Evolutionary conservation across 2,329 filamentous ascomycete species (phyloP), one percentile per base, ranked within the genome.

Genomic region (Meredithiella fracta): DNA sequence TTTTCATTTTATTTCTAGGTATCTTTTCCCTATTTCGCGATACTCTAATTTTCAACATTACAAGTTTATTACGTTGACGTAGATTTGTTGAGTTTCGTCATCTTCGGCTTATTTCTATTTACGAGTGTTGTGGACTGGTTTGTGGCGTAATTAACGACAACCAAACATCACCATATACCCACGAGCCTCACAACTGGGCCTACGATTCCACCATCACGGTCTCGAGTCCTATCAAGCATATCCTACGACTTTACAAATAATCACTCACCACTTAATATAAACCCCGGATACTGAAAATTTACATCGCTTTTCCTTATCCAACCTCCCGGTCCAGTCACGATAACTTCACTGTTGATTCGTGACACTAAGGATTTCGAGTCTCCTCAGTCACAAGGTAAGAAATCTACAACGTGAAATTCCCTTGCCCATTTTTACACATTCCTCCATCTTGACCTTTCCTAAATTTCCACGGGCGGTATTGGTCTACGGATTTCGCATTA

Each of bases 331-430:
- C 22, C 34, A 14, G 29, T 52, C 31, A 23, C 50, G 50, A 52
- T 23, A 37, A 52, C 50, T 52, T 52, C n/a, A 52, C 14, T 52
- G 50, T 52, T 38, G 9, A 37, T 38, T 40, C 50, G 50, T 52
- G 31, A 52, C 50, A 52, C 50, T 22, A 52, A 38, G 50, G 29
- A 52, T 52, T 20, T 15, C 29, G 50, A 52, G 50, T 38, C 31
- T 52, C 17, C 15, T 22, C 31, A 22, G 20, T 22, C 31, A 23
- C n/a, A 52, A 52, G 31, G 26, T 38, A 52, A 52, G 31, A 52
- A 52, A 8, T 20, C 14, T 11, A 51, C 49, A 20, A 7, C 11
- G 9, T 29, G 20, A 17, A 7, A 9, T 22, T 40, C 20, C 20
- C 23, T 20, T 22, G 9, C 50, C 20, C 4, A 37, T 23, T 38